Base-by-base conservation (phyloP, 2,329 filamentous ascomycete genomes). In the Ceratocystis cacaofunesta region DNA sequence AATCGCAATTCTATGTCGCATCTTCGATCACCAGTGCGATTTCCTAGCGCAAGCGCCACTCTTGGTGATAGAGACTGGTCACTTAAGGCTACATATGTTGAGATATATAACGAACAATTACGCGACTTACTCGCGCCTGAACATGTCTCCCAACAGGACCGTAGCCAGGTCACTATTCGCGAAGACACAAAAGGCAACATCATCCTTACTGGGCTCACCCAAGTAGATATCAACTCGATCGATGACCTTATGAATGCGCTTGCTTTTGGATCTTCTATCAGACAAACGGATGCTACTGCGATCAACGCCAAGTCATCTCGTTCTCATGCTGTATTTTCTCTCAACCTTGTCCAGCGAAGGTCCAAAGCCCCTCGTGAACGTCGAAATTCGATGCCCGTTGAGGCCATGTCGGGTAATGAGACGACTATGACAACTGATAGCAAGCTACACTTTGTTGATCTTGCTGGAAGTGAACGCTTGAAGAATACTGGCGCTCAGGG, bases 231-330 rank as follows among this genome's bases (percentile, higher is more conserved):
- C 71, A 92, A 92, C 72, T 96, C 89, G 0, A 88, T 92, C 7
- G 92, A 97, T 4, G 94, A 99, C 73, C 78, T 99, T 61, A 84
- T 97, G 75, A 86, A 85, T 68, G 92, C 91, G 5, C 80, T 99
- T 65, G 94, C 92, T 73, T 92, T 95, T 72, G 94, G 94, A 22
- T 99, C 94, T 0, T 84, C 87, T 28, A 95, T 99, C 72, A 88
- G 94, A 68, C 94, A 99, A 73, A 99, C 94, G 0, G 94, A 99
- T 76, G 88, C 94, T 28, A 99, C 94, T 1, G 94, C 92, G 2
- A 94, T 97, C 72, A 99, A 99, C 73, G 94, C 92, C 55, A 92
- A 96, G 73, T 99, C 94, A 0, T 99, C 94, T 10, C 90, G 94
- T 69, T 99, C 94, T 1, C 94, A 99, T 74, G 94, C 94, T 43